Evolutionary conservation across 208 protist species (phyloP).

Genomic region (Trypanosoma mega): DNA sequence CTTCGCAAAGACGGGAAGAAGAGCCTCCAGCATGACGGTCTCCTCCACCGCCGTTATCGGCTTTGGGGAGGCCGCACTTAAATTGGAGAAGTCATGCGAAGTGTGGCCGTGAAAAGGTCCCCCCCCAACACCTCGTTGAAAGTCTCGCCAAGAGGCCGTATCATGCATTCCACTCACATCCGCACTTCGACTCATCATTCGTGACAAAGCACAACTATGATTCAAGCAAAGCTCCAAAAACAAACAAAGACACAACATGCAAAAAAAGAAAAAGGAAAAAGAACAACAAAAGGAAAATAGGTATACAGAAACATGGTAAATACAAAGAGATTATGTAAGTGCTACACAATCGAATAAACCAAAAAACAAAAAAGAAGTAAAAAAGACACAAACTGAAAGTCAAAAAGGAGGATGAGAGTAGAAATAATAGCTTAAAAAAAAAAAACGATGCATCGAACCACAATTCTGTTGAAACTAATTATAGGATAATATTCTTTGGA

Average conservation of each 20-base stretch:
- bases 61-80: slow-evolving; percentile 5
- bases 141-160: slow-evolving; percentile 5
- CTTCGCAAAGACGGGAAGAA: slow-evolving; percentile 35
- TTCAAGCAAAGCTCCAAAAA: background rate
- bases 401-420: too few relatives aligned
- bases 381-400: too few relatives aligned
- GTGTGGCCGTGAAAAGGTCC: background rate
- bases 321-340: too few relatives aligned
- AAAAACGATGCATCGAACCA: background rate
- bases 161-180: slow-evolving; percentile 15
- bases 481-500: too few relatives aligned
- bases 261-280: slow-evolving; percentile 14
- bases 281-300: background rate
- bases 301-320: slow-evolving; percentile 4
- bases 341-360: background rate
- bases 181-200: slow-evolving; percentile 15
- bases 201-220: background rate
- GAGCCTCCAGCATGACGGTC: slow-evolving; percentile 37
- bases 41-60: slow-evolving; percentile 13
- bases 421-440: background rate
- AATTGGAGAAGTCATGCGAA: slow-evolving; percentile 11
- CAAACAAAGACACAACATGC: background rate
- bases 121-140: slow-evolving; percentile 7
- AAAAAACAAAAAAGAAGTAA: slow-evolving; percentile 5
- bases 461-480: background rate